Base-by-base conservation (phyloP, 2,329 filamentous ascomycete genomes). In the Lachnellula suecica region DNA sequence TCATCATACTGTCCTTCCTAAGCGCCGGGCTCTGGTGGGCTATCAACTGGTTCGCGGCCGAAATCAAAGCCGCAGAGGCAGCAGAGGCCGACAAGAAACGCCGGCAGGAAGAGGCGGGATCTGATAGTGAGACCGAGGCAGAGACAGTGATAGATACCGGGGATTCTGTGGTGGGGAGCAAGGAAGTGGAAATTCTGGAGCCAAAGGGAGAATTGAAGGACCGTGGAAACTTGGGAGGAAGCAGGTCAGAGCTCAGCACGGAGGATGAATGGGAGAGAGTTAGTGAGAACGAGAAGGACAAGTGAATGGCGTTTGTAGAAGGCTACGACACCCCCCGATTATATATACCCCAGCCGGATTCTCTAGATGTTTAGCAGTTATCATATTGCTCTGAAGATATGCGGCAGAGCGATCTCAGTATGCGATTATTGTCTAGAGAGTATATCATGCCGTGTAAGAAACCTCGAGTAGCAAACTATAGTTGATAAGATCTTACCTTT, bases 231-330 rank as follows among this genome's bases (percentile, higher is more conserved):
- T 62, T 70, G 44, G 68, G 72, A 46, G 77, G 75, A 34, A 75
- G 73, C 22, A 81, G 78, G 68, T 77, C 75, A 54, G 77, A 79
- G 47, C 70, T 75, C n/a, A 93, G 91, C 71, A 97, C 92, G 4
- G 93, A 97, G 73, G 93, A 93, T 66, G 93, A 97, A 73, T 97
- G 93, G 93, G 93, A 97, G 76, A 95, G 94, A 77, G 88, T 97
- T 4, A 91, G 89, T 20, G 88, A 88, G 70, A 82, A 78, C 53
- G 83, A 84, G 75, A 83, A 82, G 70, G 76, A 77, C 54, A 81
- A 80, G 66, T 79, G 58, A 68, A 49, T 27, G 19, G 29, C 61
- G 27, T 19, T 15, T 35, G 15, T 15, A 43, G 17, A 43, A 20
- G 19, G 19, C 37, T 40, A 20, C 20, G n/a, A n/a, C 13, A 43